Evolutionary conservation across 2,329 filamentous ascomycete genomes (phyloP).

Genomic region (Corinectria fuckeliana): DNA sequence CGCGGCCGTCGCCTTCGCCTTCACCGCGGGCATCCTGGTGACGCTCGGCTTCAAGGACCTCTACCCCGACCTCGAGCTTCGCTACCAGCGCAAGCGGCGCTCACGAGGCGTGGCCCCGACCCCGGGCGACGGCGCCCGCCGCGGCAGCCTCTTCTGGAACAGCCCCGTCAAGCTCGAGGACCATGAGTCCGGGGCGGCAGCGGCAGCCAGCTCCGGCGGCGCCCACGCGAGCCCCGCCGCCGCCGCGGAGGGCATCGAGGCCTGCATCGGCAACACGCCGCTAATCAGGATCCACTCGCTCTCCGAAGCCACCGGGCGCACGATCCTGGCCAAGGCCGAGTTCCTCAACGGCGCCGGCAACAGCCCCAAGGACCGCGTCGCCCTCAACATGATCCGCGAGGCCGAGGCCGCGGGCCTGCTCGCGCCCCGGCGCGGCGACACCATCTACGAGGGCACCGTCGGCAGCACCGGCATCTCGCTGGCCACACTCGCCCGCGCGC

Average conservation of each 20-base stretch:
- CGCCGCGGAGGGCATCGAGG: conserved; percentile 86
- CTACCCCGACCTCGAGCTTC: conserved; percentile 74
- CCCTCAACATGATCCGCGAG: conserved; percentile 83
- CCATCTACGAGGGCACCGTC: conserved; percentile 96
- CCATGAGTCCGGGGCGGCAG: conserved; percentile 49
- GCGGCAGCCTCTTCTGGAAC: conserved; percentile 55
- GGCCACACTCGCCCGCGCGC: conserved; percentile 84
- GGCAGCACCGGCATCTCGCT: conserved; percentile 96
- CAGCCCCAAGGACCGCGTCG: conserved; percentile 94
- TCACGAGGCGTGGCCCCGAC: conserved; percentile 22
- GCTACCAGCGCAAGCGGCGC: conserved; percentile 59
- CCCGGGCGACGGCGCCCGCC: conserved; percentile 32
- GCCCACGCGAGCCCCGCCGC: conserved; percentile 51
- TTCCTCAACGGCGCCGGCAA: conserved; percentile 94
- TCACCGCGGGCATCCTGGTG: conserved; percentile 76
- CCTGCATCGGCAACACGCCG: conserved; percentile 91
- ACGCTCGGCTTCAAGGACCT: conserved; percentile 82
- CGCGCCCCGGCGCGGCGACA: conserved; percentile 82
- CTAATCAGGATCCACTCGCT: conserved; percentile 86
- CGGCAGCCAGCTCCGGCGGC: conserved; percentile 30
- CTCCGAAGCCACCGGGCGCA: conserved; percentile 84
- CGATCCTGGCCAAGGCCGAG: conserved; percentile 93
- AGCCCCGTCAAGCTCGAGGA: conserved; percentile 62
- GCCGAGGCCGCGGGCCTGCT: conserved; percentile 82
- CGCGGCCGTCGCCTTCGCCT: conserved; percentile 73